These are phyloP conservation scores for Inga laurina DNA, from an alignment of 306 rosid genomes.

Conservation along the genomic window DNA sequence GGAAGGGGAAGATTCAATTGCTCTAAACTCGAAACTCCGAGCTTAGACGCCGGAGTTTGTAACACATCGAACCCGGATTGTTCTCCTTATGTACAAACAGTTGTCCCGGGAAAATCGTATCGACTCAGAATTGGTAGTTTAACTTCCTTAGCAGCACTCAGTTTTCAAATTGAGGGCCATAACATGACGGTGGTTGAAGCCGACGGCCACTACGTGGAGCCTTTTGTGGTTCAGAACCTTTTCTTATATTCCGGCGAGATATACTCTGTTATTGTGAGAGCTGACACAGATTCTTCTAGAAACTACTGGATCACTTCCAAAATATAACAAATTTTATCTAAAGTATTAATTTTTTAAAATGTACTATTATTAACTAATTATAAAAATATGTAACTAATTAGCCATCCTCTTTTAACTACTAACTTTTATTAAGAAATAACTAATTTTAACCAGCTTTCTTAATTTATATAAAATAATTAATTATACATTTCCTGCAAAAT, in stretches of 20 bases:
- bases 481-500: too few species aligned
- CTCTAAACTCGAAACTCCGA: constrained; percentile 40
- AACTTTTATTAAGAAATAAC: too few species aligned
- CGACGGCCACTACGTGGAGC: constrained; percentile 89
- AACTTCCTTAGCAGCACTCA: constrained; percentile 78
- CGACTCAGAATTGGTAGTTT: constrained; percentile 70
- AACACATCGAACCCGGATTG: constrained; percentile 63
- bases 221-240: constrained; percentile 68
- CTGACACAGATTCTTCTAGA: constrained; percentile 72
- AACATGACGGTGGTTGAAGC: constrained; percentile 94
- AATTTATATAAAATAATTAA: too few species aligned
- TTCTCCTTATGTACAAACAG: constrained; percentile 52
- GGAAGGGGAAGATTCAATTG: constrained; percentile 88
- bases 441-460: too few species aligned
- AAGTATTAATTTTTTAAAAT: too few species aligned
- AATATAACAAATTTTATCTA: too few species aligned
- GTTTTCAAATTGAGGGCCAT: constrained; percentile 88
- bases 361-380: too few species aligned
- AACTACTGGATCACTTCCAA: constrained; percentile 78
- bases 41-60: constrained; percentile 42
- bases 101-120: constrained; percentile 69
- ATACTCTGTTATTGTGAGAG: constrained; percentile 74
- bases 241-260: constrained; percentile 90
- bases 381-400: too few species aligned
- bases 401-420: too few species aligned